phyloP scores from a whole-genome alignment of 768 basidiomycete genomes.

The Kwoniella botswanensis region DNA sequence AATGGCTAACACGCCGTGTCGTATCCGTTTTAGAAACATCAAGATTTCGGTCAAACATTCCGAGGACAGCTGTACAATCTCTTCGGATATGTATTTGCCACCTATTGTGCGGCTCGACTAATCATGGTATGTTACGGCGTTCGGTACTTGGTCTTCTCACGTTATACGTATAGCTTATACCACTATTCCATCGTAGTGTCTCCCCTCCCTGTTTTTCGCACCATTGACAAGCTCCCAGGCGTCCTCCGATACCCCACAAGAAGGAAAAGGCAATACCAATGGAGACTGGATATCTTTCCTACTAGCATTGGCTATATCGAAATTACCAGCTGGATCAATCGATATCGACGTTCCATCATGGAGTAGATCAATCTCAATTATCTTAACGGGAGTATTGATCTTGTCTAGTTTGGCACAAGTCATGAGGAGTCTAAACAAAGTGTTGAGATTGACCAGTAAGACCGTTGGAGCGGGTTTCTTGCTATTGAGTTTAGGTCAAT shows the following conservation, averaged over 20 bases:
- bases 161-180: no score
- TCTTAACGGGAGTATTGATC: conserved; percentile 55
- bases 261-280: conserved; percentile 52
- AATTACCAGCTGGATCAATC: conserved; percentile 44
- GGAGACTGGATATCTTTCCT: conserved; percentile 58
- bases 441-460: conserved; percentile 54
- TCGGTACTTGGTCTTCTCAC: no score
- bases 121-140: conserved; percentile 41
- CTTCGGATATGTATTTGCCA: conserved; percentile 52
- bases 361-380: conserved; percentile 52
- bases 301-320: conserved; percentile 49
- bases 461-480: conserved; percentile 55
- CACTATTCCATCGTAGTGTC: conserved; percentile 33
- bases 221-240: conserved; percentile 41
- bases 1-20: neutral
- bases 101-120: conserved; percentile 55
- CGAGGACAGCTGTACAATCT: conserved; percentile 50
- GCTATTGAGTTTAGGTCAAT: conserved; percentile 51
- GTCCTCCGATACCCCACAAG: conserved; percentile 16
- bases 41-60: conserved; percentile 52
- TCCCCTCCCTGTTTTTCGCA: conserved; percentile 52
- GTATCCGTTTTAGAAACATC: conserved; percentile 34
- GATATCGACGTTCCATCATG: conserved; percentile 51
- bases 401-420: conserved; percentile 55
- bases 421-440: conserved; percentile 47